Evolutionary conservation across 2,329 filamentous ascomycete species (phyloP), one percentile per base, ranked within the genome.

Genomic region (Colletotrichum incanum): DNA sequence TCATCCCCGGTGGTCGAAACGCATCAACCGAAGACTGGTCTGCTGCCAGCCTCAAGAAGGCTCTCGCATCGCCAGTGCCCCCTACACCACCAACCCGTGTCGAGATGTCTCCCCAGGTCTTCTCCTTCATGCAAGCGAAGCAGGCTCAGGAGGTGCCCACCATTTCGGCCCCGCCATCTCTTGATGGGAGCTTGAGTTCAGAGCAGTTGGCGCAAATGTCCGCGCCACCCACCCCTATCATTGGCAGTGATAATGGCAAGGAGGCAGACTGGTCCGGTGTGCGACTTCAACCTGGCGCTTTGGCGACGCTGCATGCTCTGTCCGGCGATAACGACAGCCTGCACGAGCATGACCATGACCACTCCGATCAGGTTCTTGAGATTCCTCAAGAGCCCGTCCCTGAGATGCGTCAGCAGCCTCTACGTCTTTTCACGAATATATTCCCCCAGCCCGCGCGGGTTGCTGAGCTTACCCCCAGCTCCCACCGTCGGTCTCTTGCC

Each of bases 151-250:
- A 90, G 59, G 87, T 96, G 4, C 94, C 94, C 1, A 92, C 90
- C 45, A 89, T 91, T 39, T 95, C 94, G 67, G 93, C 94, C 7
- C 93, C 95, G 5, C 96, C 96, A 4, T 98, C 96, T 5, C 86
- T 98, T 4, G 95, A 98, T 83, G 95, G 95, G 28, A 98, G 94
- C 82, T 84, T 96, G 77, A 93, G 91, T 11, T 97, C 95, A 2
- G 95, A 98, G 79, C 95, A 97, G 80, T 89, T 97, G 81, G 94
- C 94, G 1, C 89, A 88, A 65, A 88, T 95, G 80, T 97, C 94
- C 78, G 94, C 94, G 60, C 95, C 96, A 6, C 91, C 93, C 14
- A 98, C 95, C 0, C 95, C 95, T 18, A 88, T 96, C 72, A 87
- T 94, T 75, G 90, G 87, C 20, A 84, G 86, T 68, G 84, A 86